Evolutionary conservation across 75 land plant species (phyloP).

Genomic region (Sequoia sempervirens): DNA sequence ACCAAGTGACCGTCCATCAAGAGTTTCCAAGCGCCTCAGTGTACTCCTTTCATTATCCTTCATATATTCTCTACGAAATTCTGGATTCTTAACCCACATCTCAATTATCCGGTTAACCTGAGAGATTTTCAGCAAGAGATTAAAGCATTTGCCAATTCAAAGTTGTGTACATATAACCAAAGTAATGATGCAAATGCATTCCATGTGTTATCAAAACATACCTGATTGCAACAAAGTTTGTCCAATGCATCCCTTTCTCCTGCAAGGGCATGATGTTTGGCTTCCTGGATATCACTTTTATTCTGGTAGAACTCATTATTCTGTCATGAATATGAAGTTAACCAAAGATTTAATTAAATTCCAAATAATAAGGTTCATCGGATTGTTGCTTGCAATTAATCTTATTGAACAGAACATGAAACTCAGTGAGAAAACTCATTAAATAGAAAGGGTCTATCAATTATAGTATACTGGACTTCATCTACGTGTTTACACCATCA

Average conservation of each 20-base stretch:
- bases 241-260: slow-evolving; percentile 33
- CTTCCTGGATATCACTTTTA: slow-evolving; percentile 37
- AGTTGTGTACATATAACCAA: background rate
- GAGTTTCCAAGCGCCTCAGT: slow-evolving; percentile 58
- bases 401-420: background rate
- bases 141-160: background rate
- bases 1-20: slow-evolving; percentile 85
- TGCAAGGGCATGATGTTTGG: slow-evolving; percentile 23
- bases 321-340: slow-evolving; percentile 21
- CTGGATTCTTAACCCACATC: slow-evolving; percentile 60
- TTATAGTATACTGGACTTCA: background rate
- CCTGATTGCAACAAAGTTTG: slow-evolving; percentile 38
- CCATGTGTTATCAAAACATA: slow-evolving; percentile 4
- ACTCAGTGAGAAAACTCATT: background rate
- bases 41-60: slow-evolving; percentile 69
- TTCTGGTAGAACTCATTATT: slow-evolving; percentile 41
- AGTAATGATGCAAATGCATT: background rate
- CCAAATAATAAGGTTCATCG: background rate
- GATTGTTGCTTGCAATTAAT: background rate
- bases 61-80: slow-evolving; percentile 68
- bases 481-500: background rate
- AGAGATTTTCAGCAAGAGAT: background rate
- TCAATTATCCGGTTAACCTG: slow-evolving; percentile 62
- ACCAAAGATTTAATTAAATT: background rate
- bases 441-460: background rate